Evolutionary conservation across 2,329 filamentous ascomycete genomes (phyloP).

Genomic region (Apiospora phragmitis): DNA sequence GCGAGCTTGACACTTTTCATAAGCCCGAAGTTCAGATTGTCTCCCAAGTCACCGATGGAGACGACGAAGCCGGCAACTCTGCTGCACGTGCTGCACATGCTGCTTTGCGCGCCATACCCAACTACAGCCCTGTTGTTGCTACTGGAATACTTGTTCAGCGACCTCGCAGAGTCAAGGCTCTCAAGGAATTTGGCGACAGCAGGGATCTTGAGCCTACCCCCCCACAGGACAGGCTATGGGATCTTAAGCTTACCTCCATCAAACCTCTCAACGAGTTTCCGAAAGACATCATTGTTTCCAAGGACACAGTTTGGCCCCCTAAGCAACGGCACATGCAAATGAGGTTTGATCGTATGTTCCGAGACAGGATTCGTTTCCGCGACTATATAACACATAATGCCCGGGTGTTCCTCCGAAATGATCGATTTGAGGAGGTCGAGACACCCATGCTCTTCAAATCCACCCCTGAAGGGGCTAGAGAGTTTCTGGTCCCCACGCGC

Average conservation of each 20-base stretch:
- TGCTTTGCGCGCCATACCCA: constrained; percentile 45
- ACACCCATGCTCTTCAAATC: constrained; percentile 97
- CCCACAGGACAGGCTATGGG: constrained; percentile 35
- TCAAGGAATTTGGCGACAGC: neutral
- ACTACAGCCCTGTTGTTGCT: constrained; percentile 55
- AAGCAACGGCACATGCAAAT: constrained; percentile 82
- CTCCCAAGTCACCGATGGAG: constrained; percentile 45
- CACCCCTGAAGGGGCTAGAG: constrained; percentile 90
- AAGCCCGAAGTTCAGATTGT: constrained; percentile 39
- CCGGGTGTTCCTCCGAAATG: constrained; percentile 46
- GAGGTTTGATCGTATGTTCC: constrained; percentile 68
- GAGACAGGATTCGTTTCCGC: constrained; percentile 71
- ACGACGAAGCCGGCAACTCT: constrained; percentile 31
- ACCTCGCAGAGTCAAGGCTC: constrained; percentile 14
- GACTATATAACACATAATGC: constrained; percentile 45
- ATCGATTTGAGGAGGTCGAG: constrained; percentile 71
- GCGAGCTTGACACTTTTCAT: constrained; percentile 45
- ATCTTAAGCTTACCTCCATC: constrained; percentile 64
- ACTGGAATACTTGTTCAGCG: constrained; percentile 37
- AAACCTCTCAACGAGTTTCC: constrained; percentile 72
- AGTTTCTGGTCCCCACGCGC: constrained; percentile 90
- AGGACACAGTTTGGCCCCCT: constrained; percentile 71
- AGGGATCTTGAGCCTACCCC: too few relatives aligned
- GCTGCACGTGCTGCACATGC: constrained; percentile 34
- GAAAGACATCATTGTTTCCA: constrained; percentile 73